Evolutionary conservation across 352 stramenopile genomes (phyloP).

Genomic region (Globisporangium perplexum): DNA sequence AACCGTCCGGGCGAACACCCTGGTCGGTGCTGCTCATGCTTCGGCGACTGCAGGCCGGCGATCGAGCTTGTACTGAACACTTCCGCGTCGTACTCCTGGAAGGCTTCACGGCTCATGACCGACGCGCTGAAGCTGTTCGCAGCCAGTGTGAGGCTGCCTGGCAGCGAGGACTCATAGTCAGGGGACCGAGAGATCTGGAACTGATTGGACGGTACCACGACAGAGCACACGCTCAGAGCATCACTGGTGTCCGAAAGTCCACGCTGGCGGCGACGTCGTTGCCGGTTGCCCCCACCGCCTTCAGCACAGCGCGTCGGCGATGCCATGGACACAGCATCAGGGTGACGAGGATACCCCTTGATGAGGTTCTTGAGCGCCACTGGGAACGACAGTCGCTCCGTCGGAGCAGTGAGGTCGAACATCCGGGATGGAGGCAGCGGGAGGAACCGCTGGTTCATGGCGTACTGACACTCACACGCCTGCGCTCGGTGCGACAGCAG

Average conservation of each 20-base stretch:
- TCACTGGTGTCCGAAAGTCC: conserved; percentile 18
- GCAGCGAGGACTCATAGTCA: conserved; percentile 30
- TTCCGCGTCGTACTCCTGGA: conserved; percentile 61
- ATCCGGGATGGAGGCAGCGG: conserved; percentile 67
- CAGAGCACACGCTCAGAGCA: conserved; percentile 10
- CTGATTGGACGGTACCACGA: conserved; percentile 17
- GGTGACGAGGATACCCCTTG: conserved; percentile 2
- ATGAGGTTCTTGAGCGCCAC: conserved; percentile 51
- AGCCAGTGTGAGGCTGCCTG: conserved; percentile 16
- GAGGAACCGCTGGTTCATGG: conserved; percentile 37
- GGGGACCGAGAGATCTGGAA: conserved; percentile 43
- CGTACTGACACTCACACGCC: conserved; percentile 43
- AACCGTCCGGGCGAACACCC: neutral
- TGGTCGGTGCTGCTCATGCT: neutral
- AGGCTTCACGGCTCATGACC: conserved; percentile 29
- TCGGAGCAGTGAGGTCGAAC: conserved; percentile 59
- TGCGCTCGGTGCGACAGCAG: conserved; percentile 23
- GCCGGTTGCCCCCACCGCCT: neutral
- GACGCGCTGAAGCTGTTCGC: conserved; percentile 26
- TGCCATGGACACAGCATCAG: neutral
- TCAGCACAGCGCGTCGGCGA: neutral
- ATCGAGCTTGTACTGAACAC: conserved; percentile 31
- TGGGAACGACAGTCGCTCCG: conserved; percentile 42
- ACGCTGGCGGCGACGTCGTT: neutral
- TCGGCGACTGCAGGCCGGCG: neutral